Conservation (phyloP, 257 asterid species). For the Salvia rosmarinus region DNA sequence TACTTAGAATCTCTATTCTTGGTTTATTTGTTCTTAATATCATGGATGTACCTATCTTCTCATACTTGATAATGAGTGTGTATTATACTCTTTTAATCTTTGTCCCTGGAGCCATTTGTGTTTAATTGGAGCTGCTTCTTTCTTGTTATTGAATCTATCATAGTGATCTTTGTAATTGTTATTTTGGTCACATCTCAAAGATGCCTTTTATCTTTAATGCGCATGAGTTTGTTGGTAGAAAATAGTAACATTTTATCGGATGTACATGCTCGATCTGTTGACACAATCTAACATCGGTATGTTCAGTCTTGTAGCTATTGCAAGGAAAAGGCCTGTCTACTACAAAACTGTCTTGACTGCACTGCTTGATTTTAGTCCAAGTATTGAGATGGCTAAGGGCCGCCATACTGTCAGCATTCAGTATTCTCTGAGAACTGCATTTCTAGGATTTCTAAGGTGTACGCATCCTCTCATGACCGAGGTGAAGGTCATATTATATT, state of each 20-base stretch:
- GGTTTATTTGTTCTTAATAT: slow-evolving; percentile 17
- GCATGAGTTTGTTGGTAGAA: slow-evolving; percentile 21
- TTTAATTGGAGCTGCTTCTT: slow-evolving; percentile 16
- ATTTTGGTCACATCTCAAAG: slow-evolving; percentile 17
- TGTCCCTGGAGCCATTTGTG: slow-evolving; percentile 14
- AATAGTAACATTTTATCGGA: neutral
- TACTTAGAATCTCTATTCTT: neutral
- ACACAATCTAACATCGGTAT: slow-evolving; percentile 33
- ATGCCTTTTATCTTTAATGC: slow-evolving; percentile 21
- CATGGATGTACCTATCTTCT: slow-evolving; percentile 22
- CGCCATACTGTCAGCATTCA: slow-evolving; percentile 78
- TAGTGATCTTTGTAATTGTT: neutral
- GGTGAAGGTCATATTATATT: slow-evolving; percentile 51
- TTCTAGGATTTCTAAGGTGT: slow-evolving; percentile 92
- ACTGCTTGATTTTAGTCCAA: slow-evolving; percentile 70
- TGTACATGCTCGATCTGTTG: slow-evolving; percentile 6
- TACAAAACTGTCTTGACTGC: slow-evolving; percentile 65
- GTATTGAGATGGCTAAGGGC: slow-evolving; percentile 62
- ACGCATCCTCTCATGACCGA: slow-evolving; percentile 71
- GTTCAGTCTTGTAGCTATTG: slow-evolving; percentile 89
- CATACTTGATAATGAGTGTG: slow-evolving; percentile 18
- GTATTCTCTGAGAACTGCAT: slow-evolving; percentile 88
- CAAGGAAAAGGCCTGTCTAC: slow-evolving; percentile 77
- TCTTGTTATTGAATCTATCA: slow-evolving; percentile 15
- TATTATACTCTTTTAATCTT: neutral